A percentile compares a stretch with the other conserved stretches of the same genome.
Evolutionary conservation across 306 rosid species (phyloP).

Genomic region (Dryas drummondii): DNA sequence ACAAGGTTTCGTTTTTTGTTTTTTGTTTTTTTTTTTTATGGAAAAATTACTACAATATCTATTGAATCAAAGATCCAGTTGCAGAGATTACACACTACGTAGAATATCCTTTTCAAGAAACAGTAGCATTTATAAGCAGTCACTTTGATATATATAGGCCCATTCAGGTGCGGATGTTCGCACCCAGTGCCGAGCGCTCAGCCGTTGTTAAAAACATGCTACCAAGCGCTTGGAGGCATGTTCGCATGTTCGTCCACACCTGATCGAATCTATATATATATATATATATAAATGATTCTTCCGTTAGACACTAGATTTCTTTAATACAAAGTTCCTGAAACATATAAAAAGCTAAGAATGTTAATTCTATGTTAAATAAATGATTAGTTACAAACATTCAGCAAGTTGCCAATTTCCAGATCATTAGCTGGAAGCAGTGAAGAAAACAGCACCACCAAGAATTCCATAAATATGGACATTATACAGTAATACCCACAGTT

Average conservation of each 20-base stretch:
- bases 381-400: not conserved
- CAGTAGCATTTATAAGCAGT: not conserved
- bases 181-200: no score
- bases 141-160: not conserved
- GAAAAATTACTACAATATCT: not conserved
- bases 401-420: not conserved
- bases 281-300: not conserved
- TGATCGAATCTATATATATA: no score
- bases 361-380: not conserved
- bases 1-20: not conserved
- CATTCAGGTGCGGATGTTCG: no score
- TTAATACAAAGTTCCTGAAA: not conserved
- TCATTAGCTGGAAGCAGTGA: constrained; percentile 7
- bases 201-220: no score
- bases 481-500: not conserved
- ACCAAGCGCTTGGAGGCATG: no score
- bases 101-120: constrained; percentile 3
- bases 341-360: not conserved
- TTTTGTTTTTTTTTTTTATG: not conserved
- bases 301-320: not conserved
- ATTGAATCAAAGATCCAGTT: not conserved
- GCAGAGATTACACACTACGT: not conserved
- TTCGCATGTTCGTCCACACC: no score
- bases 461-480: not conserved
- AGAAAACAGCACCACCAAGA: constrained; percentile 7